Conservation (phyloP, 225 moss, liverwort and hornwort genomes). For the Marchantia polymorpha region DNA sequence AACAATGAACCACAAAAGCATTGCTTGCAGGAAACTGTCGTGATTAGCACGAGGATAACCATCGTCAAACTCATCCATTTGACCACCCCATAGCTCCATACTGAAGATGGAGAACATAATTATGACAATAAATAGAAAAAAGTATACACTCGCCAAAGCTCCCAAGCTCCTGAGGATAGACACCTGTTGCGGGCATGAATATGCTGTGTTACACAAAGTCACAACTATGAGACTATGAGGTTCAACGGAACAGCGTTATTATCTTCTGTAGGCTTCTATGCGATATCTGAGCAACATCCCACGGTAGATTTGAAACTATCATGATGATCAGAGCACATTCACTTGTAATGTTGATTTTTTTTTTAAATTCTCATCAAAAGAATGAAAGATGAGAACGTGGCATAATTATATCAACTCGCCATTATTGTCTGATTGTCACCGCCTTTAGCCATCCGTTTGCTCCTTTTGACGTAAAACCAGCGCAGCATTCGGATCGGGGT, state of each 20-base stretch:
- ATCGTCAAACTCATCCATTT: conserved; percentile 39
- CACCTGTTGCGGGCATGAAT: conserved; percentile 31
- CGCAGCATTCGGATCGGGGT: conserved; percentile 69
- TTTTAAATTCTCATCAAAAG: neutral
- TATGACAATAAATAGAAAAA: conserved; percentile 52
- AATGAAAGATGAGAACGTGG: neutral
- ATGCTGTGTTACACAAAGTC: neutral
- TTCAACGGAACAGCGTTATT: too few relatives aligned
- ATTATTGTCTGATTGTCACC: neutral
- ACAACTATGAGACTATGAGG: too few relatives aligned
- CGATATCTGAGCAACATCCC: too few relatives aligned
- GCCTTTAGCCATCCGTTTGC: conserved; percentile 17
- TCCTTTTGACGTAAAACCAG: conserved; percentile 59
- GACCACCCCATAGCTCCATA: conserved; percentile 79
- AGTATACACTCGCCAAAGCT: conserved; percentile 54
- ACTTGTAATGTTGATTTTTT: too few relatives aligned
- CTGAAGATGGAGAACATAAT: conserved; percentile 64
- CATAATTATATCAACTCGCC: neutral
- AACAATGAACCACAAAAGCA: conserved; percentile 65
- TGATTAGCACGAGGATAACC: conserved; percentile 83
- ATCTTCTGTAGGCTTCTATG: too few relatives aligned
- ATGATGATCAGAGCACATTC: too few relatives aligned
- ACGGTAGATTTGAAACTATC: too few relatives aligned
- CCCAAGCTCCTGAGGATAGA: conserved; percentile 67
- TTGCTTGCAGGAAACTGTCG: conserved; percentile 52